These are phyloP conservation scores for Cystobasidiaceae sp. DNA, from an alignment of 1,284 basidiomycete genomes.

Conservation along the genomic window DNA sequence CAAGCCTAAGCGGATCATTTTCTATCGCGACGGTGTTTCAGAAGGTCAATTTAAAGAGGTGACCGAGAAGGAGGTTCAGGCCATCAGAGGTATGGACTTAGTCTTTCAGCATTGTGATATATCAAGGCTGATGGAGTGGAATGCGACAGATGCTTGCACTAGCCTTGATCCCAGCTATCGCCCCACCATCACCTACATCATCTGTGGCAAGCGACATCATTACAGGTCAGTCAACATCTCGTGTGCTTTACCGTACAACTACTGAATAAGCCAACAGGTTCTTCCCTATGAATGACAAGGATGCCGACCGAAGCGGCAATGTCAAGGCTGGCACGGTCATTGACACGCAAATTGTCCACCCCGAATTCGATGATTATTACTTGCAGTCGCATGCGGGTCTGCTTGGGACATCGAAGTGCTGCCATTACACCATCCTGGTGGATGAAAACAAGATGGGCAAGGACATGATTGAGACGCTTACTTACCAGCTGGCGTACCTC, in stretches of 20 bases:
- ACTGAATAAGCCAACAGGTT: conserved; percentile 56
- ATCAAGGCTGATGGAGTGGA: neutral
- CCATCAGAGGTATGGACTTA: conserved; percentile 1
- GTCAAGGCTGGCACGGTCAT: conserved; percentile 35
- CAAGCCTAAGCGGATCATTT: conserved; percentile 60
- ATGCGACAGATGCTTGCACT: conserved; percentile 28
- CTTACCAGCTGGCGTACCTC: conserved; percentile 17
- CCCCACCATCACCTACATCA: conserved; percentile 66
- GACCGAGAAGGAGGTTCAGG: conserved; percentile 29
- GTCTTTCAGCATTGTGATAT: neutral
- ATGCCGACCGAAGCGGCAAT: conserved; percentile 32
- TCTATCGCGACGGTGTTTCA: conserved; percentile 72
- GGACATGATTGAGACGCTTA: conserved; percentile 16
- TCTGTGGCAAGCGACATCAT: conserved; percentile 77
- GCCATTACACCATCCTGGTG: conserved; percentile 19
- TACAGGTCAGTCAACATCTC: neutral
- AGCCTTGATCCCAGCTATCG: conserved; percentile 49
- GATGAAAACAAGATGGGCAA: conserved; percentile 28
- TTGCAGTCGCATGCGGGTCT: conserved; percentile 33
- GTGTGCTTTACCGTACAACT: neutral
- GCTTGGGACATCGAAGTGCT: conserved; percentile 24
- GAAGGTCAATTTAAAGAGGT: conserved; percentile 33
- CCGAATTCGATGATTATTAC: conserved; percentile 31
- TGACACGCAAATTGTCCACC: conserved; percentile 32
- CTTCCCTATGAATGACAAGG: conserved; percentile 52